Evolutionary conservation across 441 rosid genomes (phyloP).

Genomic region (Mallotus japonicus): DNA sequence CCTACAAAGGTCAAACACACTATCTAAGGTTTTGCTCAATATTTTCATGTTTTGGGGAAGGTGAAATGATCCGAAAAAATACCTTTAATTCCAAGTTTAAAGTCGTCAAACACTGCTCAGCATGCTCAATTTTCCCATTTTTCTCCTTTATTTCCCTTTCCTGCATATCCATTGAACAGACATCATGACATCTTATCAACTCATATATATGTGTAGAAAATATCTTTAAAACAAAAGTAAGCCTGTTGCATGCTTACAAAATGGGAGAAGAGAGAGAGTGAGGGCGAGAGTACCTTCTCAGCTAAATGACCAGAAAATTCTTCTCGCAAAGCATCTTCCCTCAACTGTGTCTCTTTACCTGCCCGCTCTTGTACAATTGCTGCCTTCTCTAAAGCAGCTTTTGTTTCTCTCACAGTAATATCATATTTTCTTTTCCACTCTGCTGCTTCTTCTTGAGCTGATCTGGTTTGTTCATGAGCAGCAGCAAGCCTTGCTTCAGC

Average conservation of each 20-base stretch:
- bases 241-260: not conserved
- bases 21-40: not conserved
- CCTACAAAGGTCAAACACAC: slow-evolving; percentile 42
- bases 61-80: slow-evolving; percentile 9
- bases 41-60: not conserved
- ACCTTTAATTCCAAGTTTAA: slow-evolving; percentile 87
- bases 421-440: slow-evolving; percentile 98
- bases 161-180: slow-evolving; percentile 43
- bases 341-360: slow-evolving; percentile 72
- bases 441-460: slow-evolving; percentile 89
- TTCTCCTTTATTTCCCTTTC: slow-evolving; percentile 81
- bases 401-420: slow-evolving; percentile 84
- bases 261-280: slow-evolving; percentile 7
- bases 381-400: slow-evolving; percentile 92
- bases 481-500: slow-evolving; percentile 97
- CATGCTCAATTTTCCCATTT: slow-evolving; percentile 63
- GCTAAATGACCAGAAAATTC: slow-evolving; percentile 62
- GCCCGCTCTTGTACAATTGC: slow-evolving; percentile 78
- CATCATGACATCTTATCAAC: not conserved
- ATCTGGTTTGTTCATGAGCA: slow-evolving; percentile 78
- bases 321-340: slow-evolving; percentile 87
- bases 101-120: slow-evolving; percentile 78
- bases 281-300: slow-evolving; percentile 53
- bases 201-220: not conserved
- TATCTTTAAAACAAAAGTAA: not conserved